Evolutionary conservation across 495 filamentous ascomycete genomes (phyloP), one percentile per base, ranked within the genome.

Genomic region (Neurospora africana): DNA sequence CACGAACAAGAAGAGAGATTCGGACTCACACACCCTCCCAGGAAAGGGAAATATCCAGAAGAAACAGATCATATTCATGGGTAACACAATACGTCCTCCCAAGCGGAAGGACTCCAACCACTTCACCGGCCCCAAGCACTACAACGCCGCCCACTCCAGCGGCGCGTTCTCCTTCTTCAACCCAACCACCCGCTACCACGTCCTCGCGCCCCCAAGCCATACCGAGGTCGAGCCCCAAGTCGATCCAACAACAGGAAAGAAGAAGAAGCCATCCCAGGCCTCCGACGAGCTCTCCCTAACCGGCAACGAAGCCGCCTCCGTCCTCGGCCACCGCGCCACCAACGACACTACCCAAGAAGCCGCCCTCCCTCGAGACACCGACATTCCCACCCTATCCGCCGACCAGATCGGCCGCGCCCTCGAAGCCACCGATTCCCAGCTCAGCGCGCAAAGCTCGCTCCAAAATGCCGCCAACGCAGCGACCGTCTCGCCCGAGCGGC

Each of bases 151-250:
- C 0, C 67, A 72, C 41, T 43, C 74, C 27, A 13, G 65, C 7
- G 73, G 77, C 8, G 72, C 78, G 4, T 47, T 78, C 17, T 9
- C 58, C 68, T 79, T 78, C 65, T 67, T 79, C 67, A 78, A 77
- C 58, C 76, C 75, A 4, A 81, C 79, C 5, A 72, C 70, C 15
- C 74, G 73, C 13, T 75, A 76, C 61, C 70, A 72, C 15, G 72
- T 41, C 47, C 39, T 75, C 41, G 13, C 68, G 30, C 19, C 72
- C 19, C 17, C 27, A 7, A 5, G 2, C 23, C n/a, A 37, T 71
- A 23, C 27, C 40, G 11, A 69, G 17, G 27, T 35, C 37, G 19
- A 67, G 39, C 47, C 23, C 47, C 21, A 58, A 30, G 5, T 30
- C 47, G 13, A 65, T 47, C 38, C 23, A 36, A 21, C 23, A 19